Evolutionary conservation across 2,329 filamentous ascomycete genomes (phyloP).

Genomic region (Orbilia oligospora): DNA sequence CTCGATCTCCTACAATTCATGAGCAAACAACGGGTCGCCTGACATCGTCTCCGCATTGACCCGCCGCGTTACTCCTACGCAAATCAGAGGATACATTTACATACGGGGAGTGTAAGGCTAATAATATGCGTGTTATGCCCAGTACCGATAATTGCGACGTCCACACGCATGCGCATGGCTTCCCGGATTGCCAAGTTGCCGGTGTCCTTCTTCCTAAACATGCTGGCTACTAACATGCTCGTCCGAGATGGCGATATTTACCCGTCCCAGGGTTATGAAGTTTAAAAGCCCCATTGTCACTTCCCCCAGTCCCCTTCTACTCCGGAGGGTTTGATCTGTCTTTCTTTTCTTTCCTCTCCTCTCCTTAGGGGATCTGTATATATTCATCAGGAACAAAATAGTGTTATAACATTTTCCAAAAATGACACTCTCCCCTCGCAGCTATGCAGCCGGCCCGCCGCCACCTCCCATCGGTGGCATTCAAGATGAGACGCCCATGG

Average conservation of each 20-base stretch:
- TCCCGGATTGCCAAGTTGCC: slow-evolving; percentile 33
- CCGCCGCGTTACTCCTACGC: background rate
- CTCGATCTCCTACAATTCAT: background rate
- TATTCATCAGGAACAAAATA: background rate
- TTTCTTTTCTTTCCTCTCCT: background rate
- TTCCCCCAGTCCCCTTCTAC: background rate
- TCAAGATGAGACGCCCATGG: slow-evolving; percentile 35
- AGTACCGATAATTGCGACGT: slow-evolving; percentile 22
- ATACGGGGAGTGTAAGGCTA: background rate
- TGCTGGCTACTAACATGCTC: background rate
- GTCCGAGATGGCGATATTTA: slow-evolving; percentile 18
- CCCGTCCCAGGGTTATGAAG: slow-evolving; percentile 12
- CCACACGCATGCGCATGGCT: background rate
- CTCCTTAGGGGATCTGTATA: background rate
- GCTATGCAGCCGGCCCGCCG: slow-evolving; percentile 13
- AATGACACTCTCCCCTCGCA: slow-evolving; percentile 35
- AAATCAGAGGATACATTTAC: no score
- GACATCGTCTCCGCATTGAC: slow-evolving; percentile 17
- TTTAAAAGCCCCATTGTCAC: slow-evolving; percentile 15
- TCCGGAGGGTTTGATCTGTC: background rate
- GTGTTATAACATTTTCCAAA: background rate
- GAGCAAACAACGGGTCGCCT: slow-evolving; percentile 6
- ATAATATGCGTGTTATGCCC: background rate
- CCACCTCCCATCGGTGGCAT: slow-evolving; percentile 36
- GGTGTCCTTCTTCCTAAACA: background rate